Base-by-base conservation (phyloP, 73 alveolate species). In the Effrenium voratum region DNA sequence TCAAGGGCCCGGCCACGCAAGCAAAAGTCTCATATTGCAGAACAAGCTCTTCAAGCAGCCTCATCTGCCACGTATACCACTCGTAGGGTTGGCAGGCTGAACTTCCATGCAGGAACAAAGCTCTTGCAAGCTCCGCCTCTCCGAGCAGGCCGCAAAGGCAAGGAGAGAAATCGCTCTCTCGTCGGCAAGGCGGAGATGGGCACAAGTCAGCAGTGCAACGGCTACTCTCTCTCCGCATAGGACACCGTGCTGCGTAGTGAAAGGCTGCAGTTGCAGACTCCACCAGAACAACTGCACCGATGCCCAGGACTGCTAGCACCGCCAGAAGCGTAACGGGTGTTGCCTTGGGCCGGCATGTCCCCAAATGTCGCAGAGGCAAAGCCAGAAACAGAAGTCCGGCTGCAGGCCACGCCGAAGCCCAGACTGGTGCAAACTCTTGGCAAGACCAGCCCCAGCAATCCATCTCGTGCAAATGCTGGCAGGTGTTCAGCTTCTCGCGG, bases 341-440 rank as follows among this genome's bases (percentile, higher is more conserved):
- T 26, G 32, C 49, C n/a, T 49, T 26, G 6, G 63, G 49, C 36
- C 59, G 43, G 52, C 66, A 59, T 52, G 26, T 12, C 8, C 63
- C 63, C 26, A 52, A 52, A 52, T 8, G 19, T 36, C 72, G 76
- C 85, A 87, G 32, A 1, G 95, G 95, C 84, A 87, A 28, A 16
- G 95, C 95, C 3, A 87, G 70, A 52, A 87, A 87, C 28, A 85
- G 8, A 10, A 79, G 66, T 8, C 95, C 80, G 4, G 95, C 84
- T 43, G 83, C 83, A 3, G 95, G 95, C 95, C 95, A 87, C 12
- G 95, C 95, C 40, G 95, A 87, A 24, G 95, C 95, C 95, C 95
- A 87, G 15, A 63, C 41, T 15, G 95, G 95, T 44, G 84, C 95
- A 63, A 34, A 87, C 38, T 87, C 95, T 50, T 47, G 36, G 84